Evolutionary conservation across 192 early-diverging fungal genomes (phyloP), one percentile per base, ranked within the genome.

Genomic region (Entophlyctis helioformis): DNA sequence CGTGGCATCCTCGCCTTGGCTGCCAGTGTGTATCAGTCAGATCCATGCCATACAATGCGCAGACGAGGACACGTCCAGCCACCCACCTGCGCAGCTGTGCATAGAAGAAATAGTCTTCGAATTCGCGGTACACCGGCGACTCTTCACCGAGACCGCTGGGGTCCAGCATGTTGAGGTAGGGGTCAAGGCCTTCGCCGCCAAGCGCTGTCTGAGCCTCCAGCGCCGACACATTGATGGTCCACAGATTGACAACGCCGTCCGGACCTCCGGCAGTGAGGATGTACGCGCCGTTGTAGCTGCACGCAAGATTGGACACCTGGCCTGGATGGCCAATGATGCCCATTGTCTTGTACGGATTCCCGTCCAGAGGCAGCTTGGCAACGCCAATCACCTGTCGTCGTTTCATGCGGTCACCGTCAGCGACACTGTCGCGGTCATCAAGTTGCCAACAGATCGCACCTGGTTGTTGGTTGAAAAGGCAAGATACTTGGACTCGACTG

Each of bases 101-200:
- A 50, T 69, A 74, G 45, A 74, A 78, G 36, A 78, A 78, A 44
- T 78, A 78, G 49, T 78, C 76, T 58, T 78, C 76, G 63, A 78
- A 66, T 44, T 78, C 76, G 40, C 56, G 38, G 46, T 72, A 72
- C 10, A 78, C 53, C 16, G 63, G 45, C 23, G 52, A 56, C 15
- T 52, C 60, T 2, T 44, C 39, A 20, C 27, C 48, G 10, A 15
- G 13, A n/a, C 53, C 53, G 29, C 19, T 32, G 16, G 54, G 48
- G 50, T 71, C 62, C 27, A 78, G 46, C 63, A 78, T 58, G 37
- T 72, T 54, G 42, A 78, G 48, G 39, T 70, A 78, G 10, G 76
- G 72, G 33, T 66, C 67, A 31, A 74, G 38, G 3, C 54, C 62
- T 19, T 56, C 56, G 1, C 66, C 71, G 2, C 67, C 64, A 22